These are phyloP conservation scores for Orbilia quercus DNA, from an alignment of 2,329 filamentous ascomycete species.

Conservation along the genomic window DNA sequence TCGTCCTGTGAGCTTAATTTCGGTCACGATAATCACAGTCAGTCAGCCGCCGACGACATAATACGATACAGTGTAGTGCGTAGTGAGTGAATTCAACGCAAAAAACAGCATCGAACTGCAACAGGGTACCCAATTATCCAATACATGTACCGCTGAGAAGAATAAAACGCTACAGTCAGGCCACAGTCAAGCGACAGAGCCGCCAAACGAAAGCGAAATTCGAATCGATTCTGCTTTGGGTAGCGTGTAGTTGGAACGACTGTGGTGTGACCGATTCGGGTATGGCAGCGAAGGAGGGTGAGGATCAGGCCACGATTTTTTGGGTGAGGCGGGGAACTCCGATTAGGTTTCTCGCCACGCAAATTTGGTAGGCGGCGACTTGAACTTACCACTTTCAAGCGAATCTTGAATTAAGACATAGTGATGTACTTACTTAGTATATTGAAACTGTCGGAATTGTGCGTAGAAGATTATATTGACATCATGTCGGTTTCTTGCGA, in stretches of 20 bases:
- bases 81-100: too few relatives aligned
- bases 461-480: too few relatives aligned
- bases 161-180: conserved; percentile 33
- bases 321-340: conserved; percentile 50
- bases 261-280: conserved; percentile 39
- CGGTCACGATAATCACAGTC: conserved; percentile 1
- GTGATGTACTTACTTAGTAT: background rate
- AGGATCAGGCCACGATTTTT: conserved; percentile 47
- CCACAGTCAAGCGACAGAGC: conserved; percentile 47
- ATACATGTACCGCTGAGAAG: background rate
- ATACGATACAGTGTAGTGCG: too few relatives aligned
- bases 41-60: too few relatives aligned
- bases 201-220: conserved; percentile 10
- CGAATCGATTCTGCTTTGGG: background rate
- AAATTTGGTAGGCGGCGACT: conserved; percentile 5
- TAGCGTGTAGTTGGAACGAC: conserved; percentile 51
- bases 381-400: too few relatives aligned
- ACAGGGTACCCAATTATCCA: too few relatives aligned
- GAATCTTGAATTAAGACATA: too few relatives aligned
- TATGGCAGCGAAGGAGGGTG: conserved; percentile 46
- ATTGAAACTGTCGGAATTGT: too few relatives aligned
- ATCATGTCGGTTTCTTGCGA: conserved; percentile 5
- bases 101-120: conserved; percentile 25
- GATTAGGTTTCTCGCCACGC: conserved; percentile 9
- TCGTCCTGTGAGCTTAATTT: conserved; percentile 32